Evolutionary conservation across 495 filamentous ascomycete species (phyloP), one percentile per base, ranked within the genome.

Genomic region (Bryoglossum gracile): DNA sequence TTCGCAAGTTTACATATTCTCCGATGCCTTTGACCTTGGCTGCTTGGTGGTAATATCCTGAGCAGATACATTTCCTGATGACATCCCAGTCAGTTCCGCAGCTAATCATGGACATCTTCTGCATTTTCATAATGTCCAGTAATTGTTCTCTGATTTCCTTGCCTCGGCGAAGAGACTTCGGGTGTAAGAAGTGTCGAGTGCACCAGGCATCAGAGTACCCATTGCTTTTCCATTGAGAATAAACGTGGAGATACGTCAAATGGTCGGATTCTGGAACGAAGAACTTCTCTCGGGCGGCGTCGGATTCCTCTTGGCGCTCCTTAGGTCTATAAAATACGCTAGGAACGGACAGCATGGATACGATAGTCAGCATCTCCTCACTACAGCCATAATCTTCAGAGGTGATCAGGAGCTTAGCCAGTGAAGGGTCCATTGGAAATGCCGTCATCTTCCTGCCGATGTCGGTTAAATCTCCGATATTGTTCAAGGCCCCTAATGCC

Each of bases 241-340:
- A 99, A 8, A 99, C 92, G 58, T 97, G 88, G 11, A 99, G 79
- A 23, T 96, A 83, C 2, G 94, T 99, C 4, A 99, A 68, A 60
- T 99, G 94, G 65, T 99, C 94, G 2, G 88, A 95, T 68, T 99
- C 92, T 13, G 89, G 87, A 11, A 97, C 94, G 64, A 95, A 97
- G 66, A 99, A 99, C 59, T 96, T 95, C 59, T 99, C 94, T n/a
- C 90, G 78, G 3, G 94, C 91, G 0, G 89, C 82, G 60, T 99
- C 94, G 13, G 89, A 89, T 68, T 99, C 94, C 55, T 97, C 94
- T 58, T 94, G 87, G 0, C 94, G 85, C 63, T 99, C 94, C 58
- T 94, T 96, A 8, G 94, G 94, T 14, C 94, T 87, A 65, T 95
- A 97, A 72, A 96, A 99, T 33, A 97, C 92, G 55, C 79, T 89